A percentile compares a stretch with the other conserved stretches of the same genome.
These are phyloP conservation scores for Melanogaster broomeanus DNA, from an alignment of 768 basidiomycete genomes.

Conservation along the genomic window DNA sequence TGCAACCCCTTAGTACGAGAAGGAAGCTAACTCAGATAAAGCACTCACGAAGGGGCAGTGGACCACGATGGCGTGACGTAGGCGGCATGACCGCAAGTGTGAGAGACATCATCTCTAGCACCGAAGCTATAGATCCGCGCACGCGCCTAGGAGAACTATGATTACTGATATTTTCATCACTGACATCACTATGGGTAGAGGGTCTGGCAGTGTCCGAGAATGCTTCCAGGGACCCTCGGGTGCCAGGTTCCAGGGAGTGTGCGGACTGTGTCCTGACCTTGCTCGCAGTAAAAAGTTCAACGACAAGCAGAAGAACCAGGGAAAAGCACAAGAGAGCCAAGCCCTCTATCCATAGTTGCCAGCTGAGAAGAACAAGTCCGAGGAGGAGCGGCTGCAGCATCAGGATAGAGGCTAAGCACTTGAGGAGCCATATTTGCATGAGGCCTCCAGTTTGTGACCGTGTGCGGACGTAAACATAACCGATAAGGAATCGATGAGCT, in stretches of 20 bases:
- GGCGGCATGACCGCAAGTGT: conserved; percentile 77
- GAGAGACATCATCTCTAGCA: conserved; percentile 82
- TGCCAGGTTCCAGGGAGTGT: conserved; percentile 53
- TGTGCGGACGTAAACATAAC: conserved; percentile 75
- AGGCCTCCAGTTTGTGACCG: conserved; percentile 76
- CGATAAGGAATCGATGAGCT: conserved; percentile 82
- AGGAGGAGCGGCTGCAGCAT: conserved; percentile 74
- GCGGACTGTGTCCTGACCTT: conserved; percentile 52
- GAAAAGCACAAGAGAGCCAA: conserved; percentile 61
- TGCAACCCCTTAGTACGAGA: conserved; percentile 6
- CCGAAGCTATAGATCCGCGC: conserved; percentile 77
- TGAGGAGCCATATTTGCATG: conserved; percentile 73
- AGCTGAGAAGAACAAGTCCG: conserved; percentile 69
- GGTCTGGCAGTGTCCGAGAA: conserved; percentile 50
- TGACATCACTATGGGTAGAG: conserved; percentile 34
- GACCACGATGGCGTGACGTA: conserved; percentile 51
- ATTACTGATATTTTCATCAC: conserved; percentile 54
- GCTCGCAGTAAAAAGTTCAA: conserved; percentile 58
- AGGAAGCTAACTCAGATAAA: not conserved
- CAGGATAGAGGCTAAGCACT: conserved; percentile 69
- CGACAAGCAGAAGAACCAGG: conserved; percentile 51
- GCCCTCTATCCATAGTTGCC: conserved; percentile 72
- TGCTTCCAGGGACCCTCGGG: conserved; percentile 56
- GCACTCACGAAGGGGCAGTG: conserved; percentile 65
- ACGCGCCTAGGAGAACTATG: conserved; percentile 42